Percentiles rank a stretch among this genome's conserved stretches.
These are phyloP conservation scores for Lactarius indigo DNA, from an alignment of 768 basidiomycete species.

Conservation along the genomic window DNA sequence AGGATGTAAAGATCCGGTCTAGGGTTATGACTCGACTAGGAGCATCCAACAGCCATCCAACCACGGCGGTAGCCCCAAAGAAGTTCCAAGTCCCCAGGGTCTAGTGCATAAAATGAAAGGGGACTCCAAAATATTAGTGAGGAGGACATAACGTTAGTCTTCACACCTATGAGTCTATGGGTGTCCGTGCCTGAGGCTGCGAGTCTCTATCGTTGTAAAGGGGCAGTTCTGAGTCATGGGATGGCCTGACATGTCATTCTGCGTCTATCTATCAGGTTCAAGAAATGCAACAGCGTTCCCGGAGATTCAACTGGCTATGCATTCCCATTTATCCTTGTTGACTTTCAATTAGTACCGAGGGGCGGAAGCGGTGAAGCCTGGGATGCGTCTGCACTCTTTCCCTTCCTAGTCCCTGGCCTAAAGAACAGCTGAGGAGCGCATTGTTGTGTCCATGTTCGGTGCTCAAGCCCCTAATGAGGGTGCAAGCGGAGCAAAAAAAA, in stretches of 20 bases:
- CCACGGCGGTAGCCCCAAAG: background rate
- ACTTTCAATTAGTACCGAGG: background rate
- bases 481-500: background rate
- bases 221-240: constrained; percentile 2
- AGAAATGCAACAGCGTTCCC: background rate
- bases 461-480: background rate
- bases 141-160: background rate
- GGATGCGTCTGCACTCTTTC: background rate
- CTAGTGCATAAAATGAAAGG: background rate
- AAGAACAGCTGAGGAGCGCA: constrained; percentile 6
- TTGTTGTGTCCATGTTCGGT: background rate
- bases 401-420: constrained; percentile 24
- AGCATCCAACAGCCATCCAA: background rate
- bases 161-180: constrained; percentile 4
- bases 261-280: background rate
- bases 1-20: background rate
- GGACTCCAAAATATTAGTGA: background rate
- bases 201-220: constrained; percentile 10
- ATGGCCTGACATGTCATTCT: background rate
- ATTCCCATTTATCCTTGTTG: background rate
- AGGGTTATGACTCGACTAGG: background rate
- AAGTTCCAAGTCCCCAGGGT: background rate
- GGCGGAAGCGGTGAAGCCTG: background rate
- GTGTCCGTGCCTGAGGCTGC: constrained; percentile 21
- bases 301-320: background rate